Evolutionary conservation across 129 eudicot species (phyloP), one percentile per base, ranked within the genome.

Genomic region (Saposhnikovia divaricata): DNA sequence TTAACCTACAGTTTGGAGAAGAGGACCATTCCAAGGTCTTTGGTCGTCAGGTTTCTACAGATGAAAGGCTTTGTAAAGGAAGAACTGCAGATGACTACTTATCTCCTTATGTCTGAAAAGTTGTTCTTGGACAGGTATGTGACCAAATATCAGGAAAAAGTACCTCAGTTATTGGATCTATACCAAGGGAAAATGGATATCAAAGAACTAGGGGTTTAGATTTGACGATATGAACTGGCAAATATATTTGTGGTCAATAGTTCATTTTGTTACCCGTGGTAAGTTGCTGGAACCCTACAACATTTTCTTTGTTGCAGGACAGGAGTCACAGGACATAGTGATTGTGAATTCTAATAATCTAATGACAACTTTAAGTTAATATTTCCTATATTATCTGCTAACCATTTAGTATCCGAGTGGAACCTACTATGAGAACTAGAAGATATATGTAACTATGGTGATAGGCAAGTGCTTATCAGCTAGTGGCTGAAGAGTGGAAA

Each of bases 21-120:
- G 46, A 75, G 86, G 69, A 83, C 34, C 8, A 68, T 28, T n/a
- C 86, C 86, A 5, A 74, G 86, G 81, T 75, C 63, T 50, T 25
- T 28, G 15, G 80, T 83, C 18, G 59, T 63, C 55, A 34, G 71
- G 48, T 31, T 79, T 79, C 27, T 83, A 39, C n/a, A 28, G 16
- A 65, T 40, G 50, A 72, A 77, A 71, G 85, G 87, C 38, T 76
- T 85, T 42, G 0, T 73, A 23, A 78, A 75, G 71, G 48, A 74
- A 72, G 14, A 43, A 34, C 38, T 31, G n/a, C 34, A 23, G 10
- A 38, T 68, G 74, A 13, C 1, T 65, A 15, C 12, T 23, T 74
- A 9, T 4, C 15, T 69, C 81, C n/a, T 1, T 6, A 19, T 53
- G 39, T 10, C 78, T 4, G 82, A 78, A 44, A 38, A 50, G 75